Evolutionary conservation across 1,139 yeast species (phyloP).

Genomic region (Citeromyces hawaiiensis): DNA sequence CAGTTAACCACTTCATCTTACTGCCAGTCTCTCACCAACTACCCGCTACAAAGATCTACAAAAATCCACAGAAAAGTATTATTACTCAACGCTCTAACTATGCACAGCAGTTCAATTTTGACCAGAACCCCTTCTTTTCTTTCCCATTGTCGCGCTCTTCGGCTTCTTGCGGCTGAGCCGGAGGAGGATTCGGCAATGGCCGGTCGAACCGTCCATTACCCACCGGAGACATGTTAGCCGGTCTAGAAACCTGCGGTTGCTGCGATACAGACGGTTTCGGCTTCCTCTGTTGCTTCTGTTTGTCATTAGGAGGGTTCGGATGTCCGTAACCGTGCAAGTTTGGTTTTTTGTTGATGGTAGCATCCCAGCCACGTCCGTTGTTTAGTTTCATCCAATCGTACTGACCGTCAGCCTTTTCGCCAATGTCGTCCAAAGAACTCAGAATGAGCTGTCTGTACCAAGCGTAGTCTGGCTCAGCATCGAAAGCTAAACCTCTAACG

Average conservation of each 20-base stretch:
- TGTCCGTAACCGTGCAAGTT: constrained; percentile 73
- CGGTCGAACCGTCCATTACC: not conserved
- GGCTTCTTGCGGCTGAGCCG: constrained; percentile 1
- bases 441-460: constrained; percentile 54
- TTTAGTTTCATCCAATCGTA: constrained; percentile 81
- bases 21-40: too few species aligned
- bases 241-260: not conserved
- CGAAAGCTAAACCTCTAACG: constrained; percentile 61
- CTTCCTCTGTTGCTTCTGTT: constrained; percentile 26
- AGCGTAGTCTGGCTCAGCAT: constrained; percentile 68
- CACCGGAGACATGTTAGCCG: too few species aligned
- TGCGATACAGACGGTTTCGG: constrained; percentile 7
- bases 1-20: too few species aligned
- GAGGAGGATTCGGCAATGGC: constrained; percentile 4
- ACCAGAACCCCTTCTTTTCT: constrained; percentile 20
- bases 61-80: too few species aligned
- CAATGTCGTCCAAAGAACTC: constrained; percentile 47
- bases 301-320: constrained; percentile 52
- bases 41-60: too few species aligned
- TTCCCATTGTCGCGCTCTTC: constrained; percentile 2
- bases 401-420: constrained; percentile 45
- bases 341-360: constrained; percentile 64
- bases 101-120: constrained; percentile 18
- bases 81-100: too few species aligned
- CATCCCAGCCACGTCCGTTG: constrained; percentile 78